A percentile compares a stretch with the other conserved stretches of the same genome.
Evolutionary conservation across 768 basidiomycete species (phyloP).

Genomic region (Phlebiopsis flavidoalba): DNA sequence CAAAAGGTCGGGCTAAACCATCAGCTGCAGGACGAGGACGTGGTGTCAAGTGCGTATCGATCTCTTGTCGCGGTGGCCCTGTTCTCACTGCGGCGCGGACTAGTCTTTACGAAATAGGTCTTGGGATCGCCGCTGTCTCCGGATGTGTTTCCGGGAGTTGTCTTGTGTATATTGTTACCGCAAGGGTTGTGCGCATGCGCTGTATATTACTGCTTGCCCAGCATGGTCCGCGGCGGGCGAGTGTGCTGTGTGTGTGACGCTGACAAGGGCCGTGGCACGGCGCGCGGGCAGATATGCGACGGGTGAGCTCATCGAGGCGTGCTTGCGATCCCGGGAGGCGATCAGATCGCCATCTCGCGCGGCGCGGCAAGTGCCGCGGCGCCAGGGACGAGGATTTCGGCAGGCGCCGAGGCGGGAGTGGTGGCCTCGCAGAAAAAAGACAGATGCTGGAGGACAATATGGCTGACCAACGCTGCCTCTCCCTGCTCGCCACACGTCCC

Average conservation of each 20-base stretch:
- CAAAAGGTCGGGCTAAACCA: constrained; percentile 89
- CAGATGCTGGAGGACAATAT: no score
- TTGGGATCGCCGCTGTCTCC: not conserved
- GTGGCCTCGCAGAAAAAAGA: no score
- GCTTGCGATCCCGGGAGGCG: no score
- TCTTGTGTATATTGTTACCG: not conserved
- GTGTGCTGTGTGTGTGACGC: no score
- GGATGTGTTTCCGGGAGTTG: not conserved
- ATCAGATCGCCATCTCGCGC: not conserved
- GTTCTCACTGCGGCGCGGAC: constrained; percentile 1
- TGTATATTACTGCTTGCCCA: not conserved
- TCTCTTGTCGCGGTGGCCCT: not conserved
- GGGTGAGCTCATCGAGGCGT: no score
- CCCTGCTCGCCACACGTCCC: not conserved
- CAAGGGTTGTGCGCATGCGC: not conserved
- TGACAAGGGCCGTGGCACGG: no score
- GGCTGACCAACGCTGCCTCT: no score
- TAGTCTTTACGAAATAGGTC: constrained; percentile 33
- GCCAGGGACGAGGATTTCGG: not conserved
- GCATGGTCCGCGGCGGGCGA: not conserved
- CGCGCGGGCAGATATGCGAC: no score
- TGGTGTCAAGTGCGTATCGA: constrained; percentile 71
- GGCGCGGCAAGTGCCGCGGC: not conserved
- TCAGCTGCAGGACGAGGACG: constrained; percentile 82
- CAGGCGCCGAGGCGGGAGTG: not conserved